Conservation (phyloP, 1,284 basidiomycete genomes). For the Apiotrichum mycotoxinovorans region DNA sequence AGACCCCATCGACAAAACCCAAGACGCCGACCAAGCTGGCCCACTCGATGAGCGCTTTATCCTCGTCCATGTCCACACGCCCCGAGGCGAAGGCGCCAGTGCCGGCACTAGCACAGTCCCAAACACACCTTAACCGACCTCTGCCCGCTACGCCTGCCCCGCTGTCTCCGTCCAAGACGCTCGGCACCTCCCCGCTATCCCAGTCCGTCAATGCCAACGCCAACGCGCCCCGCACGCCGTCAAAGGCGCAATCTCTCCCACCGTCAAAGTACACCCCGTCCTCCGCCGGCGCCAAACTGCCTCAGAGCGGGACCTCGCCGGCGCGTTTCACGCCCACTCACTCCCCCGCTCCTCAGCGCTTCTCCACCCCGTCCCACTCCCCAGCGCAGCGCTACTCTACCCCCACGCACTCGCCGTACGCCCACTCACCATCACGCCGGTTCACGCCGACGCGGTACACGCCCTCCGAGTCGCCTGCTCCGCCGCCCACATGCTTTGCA, state of each 20-base stretch:
- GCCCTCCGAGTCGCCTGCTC: background rate
- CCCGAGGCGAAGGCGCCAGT: background rate
- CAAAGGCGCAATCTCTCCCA: too few relatives aligned
- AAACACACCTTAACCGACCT: too few relatives aligned
- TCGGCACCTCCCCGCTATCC: too few relatives aligned
- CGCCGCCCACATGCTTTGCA: background rate
- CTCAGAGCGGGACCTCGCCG: background rate
- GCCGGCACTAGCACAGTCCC: too few relatives aligned
- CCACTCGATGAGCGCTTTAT: background rate
- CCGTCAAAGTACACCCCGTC: too few relatives aligned
- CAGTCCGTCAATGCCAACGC: too few relatives aligned
- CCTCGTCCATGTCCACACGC: background rate
- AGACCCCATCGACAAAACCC: background rate
- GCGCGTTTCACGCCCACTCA: background rate
- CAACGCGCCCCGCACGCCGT: too few relatives aligned
- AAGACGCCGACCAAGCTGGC: background rate
- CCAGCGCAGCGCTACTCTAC: background rate
- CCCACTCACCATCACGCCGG: background rate
- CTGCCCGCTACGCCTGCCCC: too few relatives aligned
- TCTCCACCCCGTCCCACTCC: background rate
- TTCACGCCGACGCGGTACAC: constrained; percentile 1
- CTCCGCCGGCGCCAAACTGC: too few relatives aligned
- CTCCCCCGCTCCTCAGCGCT: background rate
- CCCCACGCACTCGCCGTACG: background rate
- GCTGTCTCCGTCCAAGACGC: too few relatives aligned